A percentile compares a stretch with the other conserved stretches of the same genome.
Evolutionary conservation across 805 yeast genomes (phyloP).

Genomic region (Kodamaea kaohsiungensis): DNA sequence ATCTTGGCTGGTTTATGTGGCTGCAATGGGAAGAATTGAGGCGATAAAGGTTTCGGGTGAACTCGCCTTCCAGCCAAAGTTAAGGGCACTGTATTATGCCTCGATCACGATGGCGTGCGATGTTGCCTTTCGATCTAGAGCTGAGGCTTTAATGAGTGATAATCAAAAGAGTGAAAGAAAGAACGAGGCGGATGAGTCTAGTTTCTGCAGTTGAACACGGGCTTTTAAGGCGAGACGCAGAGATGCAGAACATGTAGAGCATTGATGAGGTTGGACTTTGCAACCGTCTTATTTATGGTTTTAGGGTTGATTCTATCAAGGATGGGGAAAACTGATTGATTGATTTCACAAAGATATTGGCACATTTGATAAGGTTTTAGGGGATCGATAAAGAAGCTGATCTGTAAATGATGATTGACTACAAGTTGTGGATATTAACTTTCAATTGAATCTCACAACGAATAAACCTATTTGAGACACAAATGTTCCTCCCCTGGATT

Average conservation of each 20-base stretch:
- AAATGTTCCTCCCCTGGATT: not conserved
- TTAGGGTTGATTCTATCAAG: too few species aligned
- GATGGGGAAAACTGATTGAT: too few species aligned
- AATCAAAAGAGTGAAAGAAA: not conserved
- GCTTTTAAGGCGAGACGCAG: not conserved
- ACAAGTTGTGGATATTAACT: too few species aligned
- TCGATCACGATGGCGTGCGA: not conserved
- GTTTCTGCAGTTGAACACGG: not conserved
- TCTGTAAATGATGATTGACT: too few species aligned
- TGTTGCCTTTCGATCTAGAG: not conserved
- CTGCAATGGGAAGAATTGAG: not conserved
- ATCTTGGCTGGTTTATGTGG: not conserved
- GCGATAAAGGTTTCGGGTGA: too few species aligned
- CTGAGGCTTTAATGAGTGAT: too few species aligned
- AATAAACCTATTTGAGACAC: not conserved
- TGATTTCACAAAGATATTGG: not conserved
- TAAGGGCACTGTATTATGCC: not conserved
- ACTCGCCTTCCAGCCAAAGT: not conserved
- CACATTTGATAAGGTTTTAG: not conserved
- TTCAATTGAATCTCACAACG: too few species aligned
- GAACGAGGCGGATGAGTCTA: not conserved
- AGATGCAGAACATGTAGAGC: too few species aligned
- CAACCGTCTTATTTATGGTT: too few species aligned
- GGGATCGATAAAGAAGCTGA: too few species aligned
- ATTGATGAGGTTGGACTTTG: not conserved